Evolutionary conservation across 768 basidiomycete genomes (phyloP).

Genomic region (Boletellus ananas): DNA sequence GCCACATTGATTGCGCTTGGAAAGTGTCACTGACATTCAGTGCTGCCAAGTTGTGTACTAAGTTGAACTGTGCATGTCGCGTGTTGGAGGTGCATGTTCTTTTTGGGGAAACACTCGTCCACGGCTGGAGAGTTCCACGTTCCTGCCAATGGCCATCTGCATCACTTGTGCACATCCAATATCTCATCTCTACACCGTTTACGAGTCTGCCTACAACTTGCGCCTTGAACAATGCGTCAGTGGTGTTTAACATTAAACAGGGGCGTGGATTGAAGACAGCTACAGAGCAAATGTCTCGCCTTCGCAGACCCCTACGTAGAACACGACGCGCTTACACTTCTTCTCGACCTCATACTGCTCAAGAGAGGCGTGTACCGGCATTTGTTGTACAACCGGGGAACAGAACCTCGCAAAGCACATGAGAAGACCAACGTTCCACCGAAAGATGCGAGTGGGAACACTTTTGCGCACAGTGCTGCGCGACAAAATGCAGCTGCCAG

Average conservation of each 20-base stretch:
- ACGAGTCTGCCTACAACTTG: slow-evolving; percentile 73
- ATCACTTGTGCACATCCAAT: slow-evolving; percentile 66
- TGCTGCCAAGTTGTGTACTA: too few relatives aligned
- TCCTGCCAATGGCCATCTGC: slow-evolving; percentile 69
- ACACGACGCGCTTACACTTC: slow-evolving; percentile 67
- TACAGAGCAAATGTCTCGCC: slow-evolving; percentile 53
- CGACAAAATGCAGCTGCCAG: slow-evolving; percentile 9
- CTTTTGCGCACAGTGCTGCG: not conserved
- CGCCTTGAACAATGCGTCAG: slow-evolving; percentile 82
- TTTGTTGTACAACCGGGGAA: slow-evolving; percentile 74
- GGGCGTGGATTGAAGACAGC: slow-evolving; percentile 5
- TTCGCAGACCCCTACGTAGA: slow-evolving; percentile 90
- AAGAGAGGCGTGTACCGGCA: slow-evolving; percentile 82
- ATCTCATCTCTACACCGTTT: slow-evolving; percentile 74
- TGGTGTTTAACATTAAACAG: slow-evolving; percentile 13
- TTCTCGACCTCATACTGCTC: slow-evolving; percentile 77
- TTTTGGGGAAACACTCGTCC: too few relatives aligned
- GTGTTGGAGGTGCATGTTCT: too few relatives aligned
- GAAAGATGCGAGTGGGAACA: not conserved
- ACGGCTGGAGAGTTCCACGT: too few relatives aligned
- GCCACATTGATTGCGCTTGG: too few relatives aligned
- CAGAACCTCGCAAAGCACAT: slow-evolving; percentile 51
- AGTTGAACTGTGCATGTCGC: too few relatives aligned
- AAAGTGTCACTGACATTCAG: too few relatives aligned
- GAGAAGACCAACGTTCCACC: slow-evolving; percentile 8